Percentiles rank a stretch among this genome's conserved stretches.
Evolutionary conservation across 495 filamentous ascomycete genomes (phyloP).

Genomic region (Talaromyces thailandensis): DNA sequence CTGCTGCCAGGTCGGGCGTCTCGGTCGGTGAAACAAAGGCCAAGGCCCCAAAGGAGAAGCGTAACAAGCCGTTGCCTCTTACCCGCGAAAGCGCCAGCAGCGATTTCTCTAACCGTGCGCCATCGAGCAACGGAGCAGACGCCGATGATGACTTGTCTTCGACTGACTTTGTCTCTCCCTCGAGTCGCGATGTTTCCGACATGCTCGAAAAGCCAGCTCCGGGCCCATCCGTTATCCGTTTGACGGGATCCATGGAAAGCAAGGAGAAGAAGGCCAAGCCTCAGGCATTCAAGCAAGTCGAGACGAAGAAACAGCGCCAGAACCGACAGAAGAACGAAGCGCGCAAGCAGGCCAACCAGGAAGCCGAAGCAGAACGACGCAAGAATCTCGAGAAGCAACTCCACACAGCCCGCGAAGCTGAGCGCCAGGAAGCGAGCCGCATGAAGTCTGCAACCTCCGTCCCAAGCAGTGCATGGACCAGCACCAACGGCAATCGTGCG

Average conservation of each 20-base stretch:
- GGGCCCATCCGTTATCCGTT: conserved; percentile 65
- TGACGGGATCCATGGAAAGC: conserved; percentile 55
- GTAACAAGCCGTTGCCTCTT: conserved; percentile 32
- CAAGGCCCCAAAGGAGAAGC: conserved; percentile 52
- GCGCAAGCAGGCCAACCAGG: conserved; percentile 59
- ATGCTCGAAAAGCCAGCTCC: conserved; percentile 71
- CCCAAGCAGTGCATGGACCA: conserved; percentile 53
- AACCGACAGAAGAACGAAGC: conserved; percentile 74
- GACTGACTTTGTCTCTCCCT: conserved; percentile 37
- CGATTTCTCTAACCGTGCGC: conserved; percentile 37
- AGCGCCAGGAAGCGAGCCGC: conserved; percentile 61
- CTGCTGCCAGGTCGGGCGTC: conserved; percentile 55
- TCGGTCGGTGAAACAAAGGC: conserved; percentile 30
- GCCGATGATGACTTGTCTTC: conserved; percentile 75
- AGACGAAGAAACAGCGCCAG: conserved; percentile 89
- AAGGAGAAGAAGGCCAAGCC: conserved; percentile 57
- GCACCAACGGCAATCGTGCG: conserved; percentile 19
- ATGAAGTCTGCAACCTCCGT: conserved; percentile 56
- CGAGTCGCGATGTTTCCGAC: conserved; percentile 56
- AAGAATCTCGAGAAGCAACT: conserved; percentile 69
- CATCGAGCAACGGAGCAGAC: conserved; percentile 70
- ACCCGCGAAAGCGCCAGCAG: conserved; percentile 29
- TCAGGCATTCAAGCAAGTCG: conserved; percentile 45
- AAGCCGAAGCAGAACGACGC: conserved; percentile 64
- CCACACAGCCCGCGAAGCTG: conserved; percentile 66